phyloP scores from a whole-genome alignment of 139 green algal species.

The Chara braunii region DNA sequence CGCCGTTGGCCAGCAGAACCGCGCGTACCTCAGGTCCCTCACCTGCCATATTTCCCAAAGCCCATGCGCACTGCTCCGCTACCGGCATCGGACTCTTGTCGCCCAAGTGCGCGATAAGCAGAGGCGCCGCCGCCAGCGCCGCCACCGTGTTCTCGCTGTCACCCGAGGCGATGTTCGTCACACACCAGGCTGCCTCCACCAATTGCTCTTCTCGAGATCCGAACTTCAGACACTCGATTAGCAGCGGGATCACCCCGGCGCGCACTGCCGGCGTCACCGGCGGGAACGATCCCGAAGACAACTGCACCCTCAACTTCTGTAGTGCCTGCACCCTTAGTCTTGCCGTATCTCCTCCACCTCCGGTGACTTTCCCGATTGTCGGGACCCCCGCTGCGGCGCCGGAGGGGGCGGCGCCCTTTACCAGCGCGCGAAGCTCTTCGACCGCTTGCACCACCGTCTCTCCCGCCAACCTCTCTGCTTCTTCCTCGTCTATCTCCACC shows the following conservation, averaged over 20 bases:
- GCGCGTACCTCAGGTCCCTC: conserved; percentile 19
- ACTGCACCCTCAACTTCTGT: conserved; percentile 7
- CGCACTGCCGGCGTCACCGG: conserved; percentile 8
- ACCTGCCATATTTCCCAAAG: conserved; percentile 36
- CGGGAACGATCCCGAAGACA: conserved; percentile 6
- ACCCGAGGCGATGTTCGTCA: conserved; percentile 34
- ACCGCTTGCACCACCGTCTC: conserved; percentile 1
- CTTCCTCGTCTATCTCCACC: conserved; percentile 7
- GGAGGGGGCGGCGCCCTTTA: conserved; percentile 9
- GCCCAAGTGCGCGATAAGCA: conserved; percentile 12
- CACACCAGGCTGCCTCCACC: conserved; percentile 35
- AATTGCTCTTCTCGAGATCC: conserved; percentile 14
- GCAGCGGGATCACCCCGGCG: conserved; percentile 20
- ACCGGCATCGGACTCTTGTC: conserved; percentile 7
- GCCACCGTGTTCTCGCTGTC: not conserved
- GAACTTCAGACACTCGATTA: conserved; percentile 19
- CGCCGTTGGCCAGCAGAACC: conserved; percentile 17
- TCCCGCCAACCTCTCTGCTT: not conserved
- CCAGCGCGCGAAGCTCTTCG: conserved; percentile 2
- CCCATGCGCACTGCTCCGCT: conserved; percentile 40
- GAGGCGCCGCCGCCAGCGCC: conserved; percentile 1
- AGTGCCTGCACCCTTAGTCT: conserved; percentile 2
- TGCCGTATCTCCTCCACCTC: not conserved
- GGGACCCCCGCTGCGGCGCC: not conserved
- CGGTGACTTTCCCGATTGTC: not conserved